A percentile compares a stretch with the other conserved stretches of the same genome.
phyloP scores from a whole-genome alignment of 176 grass and related monocot genomes.

The Panicum miliaceum region DNA sequence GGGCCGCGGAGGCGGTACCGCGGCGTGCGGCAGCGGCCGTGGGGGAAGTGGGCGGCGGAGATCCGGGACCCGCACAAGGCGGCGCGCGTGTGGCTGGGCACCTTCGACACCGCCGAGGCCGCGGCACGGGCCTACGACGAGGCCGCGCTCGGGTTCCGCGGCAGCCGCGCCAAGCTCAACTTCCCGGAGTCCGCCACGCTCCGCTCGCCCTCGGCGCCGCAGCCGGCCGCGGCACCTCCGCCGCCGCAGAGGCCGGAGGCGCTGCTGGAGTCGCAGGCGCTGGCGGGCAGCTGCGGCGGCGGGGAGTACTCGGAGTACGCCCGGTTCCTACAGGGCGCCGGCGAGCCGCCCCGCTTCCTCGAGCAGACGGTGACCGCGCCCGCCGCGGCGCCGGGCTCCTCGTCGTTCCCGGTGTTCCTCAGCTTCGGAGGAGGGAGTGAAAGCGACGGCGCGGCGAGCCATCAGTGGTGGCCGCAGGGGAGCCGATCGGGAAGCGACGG shows the following conservation, averaged over 20 bases:
- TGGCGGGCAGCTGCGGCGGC: not conserved
- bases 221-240: not conserved
- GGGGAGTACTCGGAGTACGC: constrained; percentile 52
- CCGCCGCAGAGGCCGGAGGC: not conserved
- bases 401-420: constrained; percentile 38
- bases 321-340: constrained; percentile 35
- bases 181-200: constrained; percentile 62
- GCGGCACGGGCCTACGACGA: constrained; percentile 77
- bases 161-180: constrained; percentile 77
- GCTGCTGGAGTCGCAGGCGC: not conserved
- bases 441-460: not conserved
- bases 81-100: constrained; percentile 84
- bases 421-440: not conserved
- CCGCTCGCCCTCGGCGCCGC: not conserved
- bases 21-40: constrained; percentile 76
- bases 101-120: constrained; percentile 73
- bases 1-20: constrained; percentile 48
- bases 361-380: constrained; percentile 16
- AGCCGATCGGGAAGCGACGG: not conserved
- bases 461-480: not conserved
- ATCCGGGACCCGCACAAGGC: constrained; percentile 76
- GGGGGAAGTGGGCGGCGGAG: constrained; percentile 91
- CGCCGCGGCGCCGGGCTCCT: not conserved
- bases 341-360: constrained; percentile 1
- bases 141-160: constrained; percentile 61